Evolutionary conservation across 2,329 filamentous ascomycete genomes (phyloP).

Genomic region (Colletotrichum tanaceti): DNA sequence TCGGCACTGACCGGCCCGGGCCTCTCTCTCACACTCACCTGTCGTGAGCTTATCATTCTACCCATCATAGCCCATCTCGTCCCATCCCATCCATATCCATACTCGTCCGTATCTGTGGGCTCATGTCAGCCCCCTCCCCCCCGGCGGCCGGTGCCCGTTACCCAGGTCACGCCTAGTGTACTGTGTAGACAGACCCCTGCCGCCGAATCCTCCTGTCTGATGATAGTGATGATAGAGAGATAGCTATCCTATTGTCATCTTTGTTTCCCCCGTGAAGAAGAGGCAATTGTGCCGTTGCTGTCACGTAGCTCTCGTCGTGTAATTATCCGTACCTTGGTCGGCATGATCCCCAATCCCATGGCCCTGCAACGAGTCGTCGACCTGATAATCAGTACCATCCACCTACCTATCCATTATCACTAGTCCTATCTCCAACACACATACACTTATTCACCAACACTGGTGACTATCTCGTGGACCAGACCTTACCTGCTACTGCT

Average conservation of each 20-base stretch:
- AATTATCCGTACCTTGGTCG: too few relatives aligned
- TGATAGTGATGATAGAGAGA: too few relatives aligned
- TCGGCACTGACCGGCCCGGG: conserved; percentile 13
- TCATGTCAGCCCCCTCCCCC: neutral
- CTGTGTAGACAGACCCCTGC: too few relatives aligned
- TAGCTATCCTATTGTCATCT: conserved; percentile 24
- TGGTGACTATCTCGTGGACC: too few relatives aligned
- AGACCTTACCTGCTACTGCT: conserved; percentile 23
- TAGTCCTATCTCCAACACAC: neutral
- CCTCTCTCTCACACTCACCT: too few relatives aligned
- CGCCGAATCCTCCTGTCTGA: neutral
- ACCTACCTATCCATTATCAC: neutral
- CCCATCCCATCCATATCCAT: too few relatives aligned
- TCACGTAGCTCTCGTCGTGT: conserved; percentile 30
- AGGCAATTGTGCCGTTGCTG: conserved; percentile 1
- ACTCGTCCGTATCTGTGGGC: conserved; percentile 22
- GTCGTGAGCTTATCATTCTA: neutral
- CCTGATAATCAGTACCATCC: conserved; percentile 17
- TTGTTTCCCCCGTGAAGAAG: neutral
- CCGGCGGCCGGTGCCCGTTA: conserved; percentile 22
- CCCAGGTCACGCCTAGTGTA: conserved; percentile 8
- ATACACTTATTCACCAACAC: neutral
- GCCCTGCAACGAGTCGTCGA: too few relatives aligned
- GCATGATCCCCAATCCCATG: neutral
- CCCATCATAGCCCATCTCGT: conserved; percentile 5